Base-by-base conservation (phyloP, 108 stramenopile genomes). In the Pseudonitzschia multiseries region DNA sequence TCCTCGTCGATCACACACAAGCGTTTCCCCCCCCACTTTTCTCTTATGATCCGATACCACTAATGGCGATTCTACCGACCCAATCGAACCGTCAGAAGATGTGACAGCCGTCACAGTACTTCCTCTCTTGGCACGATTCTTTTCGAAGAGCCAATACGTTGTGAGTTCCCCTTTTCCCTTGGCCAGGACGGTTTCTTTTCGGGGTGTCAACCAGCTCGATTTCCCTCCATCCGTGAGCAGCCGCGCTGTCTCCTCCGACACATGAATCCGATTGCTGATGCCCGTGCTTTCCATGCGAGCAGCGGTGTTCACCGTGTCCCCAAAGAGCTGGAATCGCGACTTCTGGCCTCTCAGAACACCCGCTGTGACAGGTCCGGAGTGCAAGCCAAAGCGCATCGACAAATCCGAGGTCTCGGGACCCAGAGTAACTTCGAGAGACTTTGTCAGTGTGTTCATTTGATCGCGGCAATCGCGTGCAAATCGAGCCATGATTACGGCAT, bases 241-340 rank as follows among this genome's bases (percentile, higher is more conserved):
- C 20, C 76, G 59, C 41, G 82, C 82, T 22, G 83, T 84, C 17
- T 73, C 81, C 27, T 71, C 33, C 33, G 77, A 79, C 2, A 84
- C 20, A 48, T 86, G 86, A 44, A 86, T 79, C 33, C 20, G 59
- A 27, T 68, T 61, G 27, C 65, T 46, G 28, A 73, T 22, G 2
- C 86, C 81, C 9, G 72, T 74, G 26, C 77, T 75, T 64, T 86
- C 86, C 60, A 86, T 86, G 5, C 86, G 44, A 29, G 77, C 68
- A 57, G 79, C 79, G 4, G 74, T 79, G 54, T 86, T 86, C 44
- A 86, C 81, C 4, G 85, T 82, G 27, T 86, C 85, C 0, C 85
- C 85, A 50, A 86, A 86, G 27, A 86, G 43, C 15, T 86, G 76
- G 51, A 86, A 86, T 48, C 85, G 63, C 28, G 81, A 51, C 41